Base-by-base conservation (phyloP, 2,329 filamentous ascomycete genomes). In the Colletotrichum scovillei region DNA sequence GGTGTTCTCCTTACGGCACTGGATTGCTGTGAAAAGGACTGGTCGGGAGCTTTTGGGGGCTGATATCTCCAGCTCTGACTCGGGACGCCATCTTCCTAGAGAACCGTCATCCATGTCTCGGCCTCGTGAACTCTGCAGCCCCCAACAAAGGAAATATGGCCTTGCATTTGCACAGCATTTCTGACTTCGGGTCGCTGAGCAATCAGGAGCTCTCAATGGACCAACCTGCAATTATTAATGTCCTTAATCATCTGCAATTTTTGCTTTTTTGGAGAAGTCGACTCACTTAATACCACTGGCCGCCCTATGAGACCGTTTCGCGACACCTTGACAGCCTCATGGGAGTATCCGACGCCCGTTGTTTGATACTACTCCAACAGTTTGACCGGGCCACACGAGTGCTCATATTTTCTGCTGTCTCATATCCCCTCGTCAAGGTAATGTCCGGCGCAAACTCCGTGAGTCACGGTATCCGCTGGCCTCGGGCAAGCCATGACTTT, bases 1-100 rank as follows among this genome's bases (percentile, higher is more conserved):
- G 42, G 49, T 58, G 62, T 55, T 30, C 16, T 30, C 14, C 30
- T 49, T 5, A 46, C 49, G 62, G 55, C 24, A 57, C 56, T 22
- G 12, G 22, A 58, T 67, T 72, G 67, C 63, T 63, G 63, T 72
- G 72, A 67, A 74, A 35, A 56, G 24, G 67, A 74, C 67, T 74
- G 68, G 72, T n/a, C 11, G 57, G 32, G 32, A 72, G 22, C 16
- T 35, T 58, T 53, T 52, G 8, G n/a, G 32, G 66, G 71, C 71
- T 72, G 67, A 72, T 22, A 30, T 57, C 52, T 57, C 71, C 71
- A 73, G 71, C 67, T 72, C 24, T 64, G 60, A 72, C 67, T 56
- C 63, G 30, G 49, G 46, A 63, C 62, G 71, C 71, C 71, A 71
- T 64, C 49, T 52, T 28, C n/a, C 38, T 49, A 9, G n/a, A 53